These are phyloP conservation scores for Paecilomyces dactylethromorphus DNA, from an alignment of 2,329 filamentous ascomycete species.

Conservation along the genomic window DNA sequence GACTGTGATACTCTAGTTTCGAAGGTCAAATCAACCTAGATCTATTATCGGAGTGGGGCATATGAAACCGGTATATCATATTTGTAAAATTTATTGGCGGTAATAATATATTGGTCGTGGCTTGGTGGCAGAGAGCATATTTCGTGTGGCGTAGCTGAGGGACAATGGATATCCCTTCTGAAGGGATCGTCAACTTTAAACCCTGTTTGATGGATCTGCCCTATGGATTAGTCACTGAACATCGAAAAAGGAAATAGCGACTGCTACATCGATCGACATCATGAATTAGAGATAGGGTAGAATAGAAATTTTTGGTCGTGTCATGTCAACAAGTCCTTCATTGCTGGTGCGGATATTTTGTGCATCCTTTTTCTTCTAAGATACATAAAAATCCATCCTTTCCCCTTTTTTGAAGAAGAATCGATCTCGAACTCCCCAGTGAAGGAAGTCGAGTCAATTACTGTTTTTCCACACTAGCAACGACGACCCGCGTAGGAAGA, in stretches of 20 bases:
- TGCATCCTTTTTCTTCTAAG: conserved; percentile 32
- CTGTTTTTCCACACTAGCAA: conserved; percentile 20
- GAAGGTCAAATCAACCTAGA: background rate
- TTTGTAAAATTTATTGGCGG: background rate
- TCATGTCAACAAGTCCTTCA: conserved; percentile 20
- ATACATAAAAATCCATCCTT: conserved; percentile 29
- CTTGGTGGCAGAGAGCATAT: background rate
- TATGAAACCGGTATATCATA: background rate
- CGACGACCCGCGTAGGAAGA: conserved; percentile 19
- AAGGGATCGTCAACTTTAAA: background rate
- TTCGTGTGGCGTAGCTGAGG: background rate
- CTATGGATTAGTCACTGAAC: background rate
- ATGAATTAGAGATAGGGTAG: background rate
- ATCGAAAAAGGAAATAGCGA: background rate
- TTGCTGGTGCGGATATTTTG: conserved; percentile 9
- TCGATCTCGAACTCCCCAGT: conserved; percentile 23
- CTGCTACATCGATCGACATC: background rate
- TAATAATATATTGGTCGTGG: background rate
- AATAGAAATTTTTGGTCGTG: conserved; percentile 16
- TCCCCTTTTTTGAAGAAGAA: conserved; percentile 16
- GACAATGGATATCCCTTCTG: background rate
- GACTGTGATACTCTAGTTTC: background rate
- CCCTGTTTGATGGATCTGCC: background rate
- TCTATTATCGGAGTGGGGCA: background rate
- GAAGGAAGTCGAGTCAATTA: conserved; percentile 23